Conservation (phyloP, 2,329 filamentous ascomycete species). For the Epichloe uncinata region DNA sequence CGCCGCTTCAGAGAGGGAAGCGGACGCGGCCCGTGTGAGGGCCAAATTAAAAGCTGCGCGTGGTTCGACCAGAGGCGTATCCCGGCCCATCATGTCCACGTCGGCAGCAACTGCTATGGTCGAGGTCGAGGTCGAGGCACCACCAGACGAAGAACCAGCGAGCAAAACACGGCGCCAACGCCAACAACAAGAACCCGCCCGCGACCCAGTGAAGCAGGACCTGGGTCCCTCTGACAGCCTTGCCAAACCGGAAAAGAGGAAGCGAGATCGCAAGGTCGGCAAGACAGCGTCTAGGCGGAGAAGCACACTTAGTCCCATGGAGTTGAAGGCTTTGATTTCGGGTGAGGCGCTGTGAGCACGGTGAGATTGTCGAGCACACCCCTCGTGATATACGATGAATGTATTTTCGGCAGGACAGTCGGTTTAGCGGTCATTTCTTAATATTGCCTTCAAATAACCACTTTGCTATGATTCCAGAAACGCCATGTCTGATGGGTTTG, state of each 20-base stretch:
- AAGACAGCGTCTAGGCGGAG: slow-evolving; percentile 49
- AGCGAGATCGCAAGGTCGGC: slow-evolving; percentile 38
- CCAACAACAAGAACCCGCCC: background rate
- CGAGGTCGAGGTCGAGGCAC: background rate
- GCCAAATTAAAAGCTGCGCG: slow-evolving; percentile 47
- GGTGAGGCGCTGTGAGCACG: slow-evolving; percentile 28
- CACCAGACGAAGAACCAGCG: slow-evolving; percentile 8
- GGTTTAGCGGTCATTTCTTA: no score
- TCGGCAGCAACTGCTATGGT: background rate
- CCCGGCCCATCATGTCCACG: slow-evolving; percentile 14
- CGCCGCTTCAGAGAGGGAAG: slow-evolving; percentile 51
- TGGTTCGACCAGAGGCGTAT: slow-evolving; percentile 18
- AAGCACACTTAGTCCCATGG: slow-evolving; percentile 64
- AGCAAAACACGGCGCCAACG: background rate
- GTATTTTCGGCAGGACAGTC: no score
- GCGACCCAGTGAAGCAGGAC: slow-evolving; percentile 20
- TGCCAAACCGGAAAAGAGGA: slow-evolving; percentile 27
- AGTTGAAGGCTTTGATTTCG: slow-evolving; percentile 52
- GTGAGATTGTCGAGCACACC: no score
- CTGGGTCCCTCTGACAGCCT: slow-evolving; percentile 5
- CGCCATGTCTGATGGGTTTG: no score
- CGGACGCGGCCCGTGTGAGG: slow-evolving; percentile 47
- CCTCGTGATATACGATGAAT: no score
- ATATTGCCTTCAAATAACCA: no score
- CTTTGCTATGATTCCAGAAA: no score